Base-by-base conservation (phyloP, 1,284 basidiomycete genomes). In the Cryptococcus sp. region DNA sequence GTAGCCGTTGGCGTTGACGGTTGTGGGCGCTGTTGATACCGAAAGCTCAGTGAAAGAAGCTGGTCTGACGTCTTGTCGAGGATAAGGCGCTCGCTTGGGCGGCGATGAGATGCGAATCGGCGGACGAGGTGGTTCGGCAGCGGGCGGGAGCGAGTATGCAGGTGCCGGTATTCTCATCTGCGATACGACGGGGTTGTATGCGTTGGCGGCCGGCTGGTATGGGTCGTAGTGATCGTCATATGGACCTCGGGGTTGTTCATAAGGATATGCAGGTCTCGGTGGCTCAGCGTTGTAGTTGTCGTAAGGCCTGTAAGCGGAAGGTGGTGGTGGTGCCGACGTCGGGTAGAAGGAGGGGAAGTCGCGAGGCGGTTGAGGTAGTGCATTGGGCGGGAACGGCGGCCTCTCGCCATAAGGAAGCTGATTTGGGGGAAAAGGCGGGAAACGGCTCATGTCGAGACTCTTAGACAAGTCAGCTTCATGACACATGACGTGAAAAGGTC, bases 191-290 rank as follows among this genome's bases (percentile, higher is more conserved):
- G 71, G 61, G n/a, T 70, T 62, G 53, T 71, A 75, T 0, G 64
- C 19, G 50, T 54, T 50, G 22, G 57, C 55, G 17, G 68, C 52
- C 0, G 73, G 71, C 47, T 67, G 68, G 46, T 76, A 72, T 5
- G 74, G 74, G 59, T 76, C 74, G 57, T 76, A 76, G 16, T 71
- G 71, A 35, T 59, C 56, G 17, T 71, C 69, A 47, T 66, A 69
- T 5, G 67, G 53, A 19, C 62, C 60, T 39, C 66, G 54, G 15
- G 66, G 68, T 40, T 67, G 68, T 17, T 67, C 67, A 50, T 72
- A 73, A 10, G 66, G 45, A 48, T 57, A 65, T 5, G 54, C 46
- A 5, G 65, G 62, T 43, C 61, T 51, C 20, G 60, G 52, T 19
- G 58, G 48, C 38, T 65, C 60, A 10, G 54, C 41, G 4, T 35